Evolutionary conservation across 2,329 filamentous ascomycete genomes (phyloP), one percentile per base, ranked within the genome.

Genomic region (Fusarium fracticaudum): DNA sequence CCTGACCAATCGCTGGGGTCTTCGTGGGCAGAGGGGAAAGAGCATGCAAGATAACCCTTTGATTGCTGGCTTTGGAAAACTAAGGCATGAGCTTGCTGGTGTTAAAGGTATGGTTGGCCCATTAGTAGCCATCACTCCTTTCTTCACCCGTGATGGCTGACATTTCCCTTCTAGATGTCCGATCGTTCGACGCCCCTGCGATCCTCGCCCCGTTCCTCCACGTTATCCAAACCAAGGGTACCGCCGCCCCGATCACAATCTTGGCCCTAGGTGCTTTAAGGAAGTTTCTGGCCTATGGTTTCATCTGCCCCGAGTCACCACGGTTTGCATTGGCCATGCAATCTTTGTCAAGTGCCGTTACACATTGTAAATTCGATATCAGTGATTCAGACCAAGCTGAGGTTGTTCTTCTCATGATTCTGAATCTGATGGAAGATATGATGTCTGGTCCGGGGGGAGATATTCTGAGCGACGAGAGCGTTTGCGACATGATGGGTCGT

Each of bases 401-500:
- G 83, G 95, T 98, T 60, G 97, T 99, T 20, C 88, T 98, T 62
- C 86, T 98, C 64, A 93, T 97, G 84, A 98, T 99, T 78, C 84
- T 99, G 68, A 96, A 98, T 80, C 88, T 99, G 53, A 99, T 99
- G 96, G 96, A 99, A 83, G 94, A 95, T 79, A 98, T 99, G 93
- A 92, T 99, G 78, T 97, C 95, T 22, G 94, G 96, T 1, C 94
- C 95, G 1, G 95, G 96, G 37, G 96, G 96, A 43, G 93, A 97
- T 75, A 90, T 98, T 17, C 86, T 99, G n/a, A 97, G 96, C 67
- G 96, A 99, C 79, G 96, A 98, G 84, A 98, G 96, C 80, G 95
- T 99, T 17, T 99, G 97, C 81, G 95, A 98, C 81, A 98, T 99
- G 95, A 98, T 99, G 96, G 96, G 98, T 81, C 96, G 95, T 4